Percentiles rank a stretch among this genome's conserved stretches.
Evolutionary conservation across 108 stramenopile species (phyloP).

Genomic region (Poteriospumella lacustris): DNA sequence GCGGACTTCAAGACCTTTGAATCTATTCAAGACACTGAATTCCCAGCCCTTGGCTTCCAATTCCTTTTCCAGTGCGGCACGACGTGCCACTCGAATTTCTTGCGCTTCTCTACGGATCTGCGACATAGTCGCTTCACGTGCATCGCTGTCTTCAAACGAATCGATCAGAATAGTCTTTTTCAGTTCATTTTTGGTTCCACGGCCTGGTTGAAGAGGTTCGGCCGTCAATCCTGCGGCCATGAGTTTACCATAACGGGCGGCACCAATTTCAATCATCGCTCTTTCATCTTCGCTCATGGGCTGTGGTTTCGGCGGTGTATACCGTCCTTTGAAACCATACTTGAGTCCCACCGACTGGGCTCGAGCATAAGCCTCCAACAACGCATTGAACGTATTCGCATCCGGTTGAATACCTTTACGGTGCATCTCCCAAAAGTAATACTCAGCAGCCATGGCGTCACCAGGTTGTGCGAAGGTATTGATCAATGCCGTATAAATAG

Average conservation of each 20-base stretch:
- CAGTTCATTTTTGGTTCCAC: no score
- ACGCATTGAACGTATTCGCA: background rate
- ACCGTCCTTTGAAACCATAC: background rate
- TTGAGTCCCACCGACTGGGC: background rate
- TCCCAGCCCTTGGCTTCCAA: no score
- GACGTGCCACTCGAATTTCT: background rate
- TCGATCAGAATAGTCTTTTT: no score
- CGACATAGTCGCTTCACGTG: background rate
- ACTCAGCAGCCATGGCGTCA: slow-evolving; percentile 20
- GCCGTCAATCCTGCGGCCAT: background rate
- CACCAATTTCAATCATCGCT: background rate
- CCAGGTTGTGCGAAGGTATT: slow-evolving; percentile 5
- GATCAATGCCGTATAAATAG: slow-evolving; percentile 8
- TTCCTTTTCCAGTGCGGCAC: no score
- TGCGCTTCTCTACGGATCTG: background rate
- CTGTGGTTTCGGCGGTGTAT: background rate
- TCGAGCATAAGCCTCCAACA: background rate
- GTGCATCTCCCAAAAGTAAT: slow-evolving; percentile 26
- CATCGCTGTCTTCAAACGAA: background rate
- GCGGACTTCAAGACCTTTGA: no score
- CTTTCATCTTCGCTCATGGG: background rate
- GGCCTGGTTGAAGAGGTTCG: no score
- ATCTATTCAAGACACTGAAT: no score
- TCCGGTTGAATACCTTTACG: background rate
- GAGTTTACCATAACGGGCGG: background rate